Evolutionary conservation across 2,329 filamentous ascomycete genomes (phyloP).

Genomic region (Trichoderma koningiopsis): DNA sequence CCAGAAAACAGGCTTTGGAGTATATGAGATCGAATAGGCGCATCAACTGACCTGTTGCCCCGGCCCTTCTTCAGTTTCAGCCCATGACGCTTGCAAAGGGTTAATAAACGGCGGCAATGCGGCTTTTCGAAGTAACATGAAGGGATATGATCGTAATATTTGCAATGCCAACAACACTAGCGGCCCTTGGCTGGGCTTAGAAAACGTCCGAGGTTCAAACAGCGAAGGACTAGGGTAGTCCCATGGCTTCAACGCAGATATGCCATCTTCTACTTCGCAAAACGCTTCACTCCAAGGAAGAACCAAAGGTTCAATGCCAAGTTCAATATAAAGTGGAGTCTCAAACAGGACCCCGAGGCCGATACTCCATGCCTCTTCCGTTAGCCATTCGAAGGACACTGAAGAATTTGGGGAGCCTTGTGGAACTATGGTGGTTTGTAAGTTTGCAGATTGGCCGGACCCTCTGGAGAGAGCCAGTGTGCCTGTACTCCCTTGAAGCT

Average conservation of each 20-base stretch:
- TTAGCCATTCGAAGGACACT: background rate
- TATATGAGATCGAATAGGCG: background rate
- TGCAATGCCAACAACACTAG: background rate
- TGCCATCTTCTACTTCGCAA: background rate
- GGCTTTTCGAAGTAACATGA: background rate
- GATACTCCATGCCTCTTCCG: background rate
- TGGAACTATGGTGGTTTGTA: background rate
- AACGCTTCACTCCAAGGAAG: background rate
- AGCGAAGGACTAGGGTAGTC: background rate
- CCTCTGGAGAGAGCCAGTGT: background rate
- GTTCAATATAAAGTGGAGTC: background rate
- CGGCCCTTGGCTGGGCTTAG: background rate
- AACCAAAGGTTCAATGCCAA: background rate
- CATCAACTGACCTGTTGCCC: background rate
- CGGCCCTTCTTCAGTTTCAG: background rate
- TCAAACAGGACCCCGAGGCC: background rate
- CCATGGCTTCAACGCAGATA: background rate
- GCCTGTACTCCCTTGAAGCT: background rate
- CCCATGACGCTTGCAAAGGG: background rate
- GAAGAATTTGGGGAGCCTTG: background rate
- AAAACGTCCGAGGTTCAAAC: background rate
- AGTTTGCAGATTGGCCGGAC: background rate
- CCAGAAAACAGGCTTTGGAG: background rate
- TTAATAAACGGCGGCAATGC: background rate
- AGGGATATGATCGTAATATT: background rate